A percentile compares a stretch with the other conserved stretches of the same genome.
Evolutionary conservation across 1,284 basidiomycete genomes (phyloP).

Genomic region (Ceratobasidium sp.): DNA sequence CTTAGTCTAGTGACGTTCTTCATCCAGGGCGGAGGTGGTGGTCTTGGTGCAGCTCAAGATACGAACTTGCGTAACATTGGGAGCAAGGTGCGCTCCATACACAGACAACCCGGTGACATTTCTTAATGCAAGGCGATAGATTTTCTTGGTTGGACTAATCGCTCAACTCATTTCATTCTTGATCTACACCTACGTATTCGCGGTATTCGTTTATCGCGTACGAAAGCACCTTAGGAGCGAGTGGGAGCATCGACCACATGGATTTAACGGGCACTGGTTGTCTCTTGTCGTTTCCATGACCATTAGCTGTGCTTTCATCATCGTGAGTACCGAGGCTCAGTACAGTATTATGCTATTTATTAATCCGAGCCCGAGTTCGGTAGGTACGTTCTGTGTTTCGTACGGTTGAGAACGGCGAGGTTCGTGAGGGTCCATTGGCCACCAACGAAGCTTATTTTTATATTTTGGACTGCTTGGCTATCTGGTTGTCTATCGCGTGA

Average conservation of each 20-base stretch:
- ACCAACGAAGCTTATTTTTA: constrained; percentile 71
- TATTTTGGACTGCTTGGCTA: constrained; percentile 67
- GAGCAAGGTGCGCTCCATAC: too few species aligned
- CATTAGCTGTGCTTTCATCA: constrained; percentile 68
- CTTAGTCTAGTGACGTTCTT: too few species aligned
- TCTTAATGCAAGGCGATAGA: too few species aligned
- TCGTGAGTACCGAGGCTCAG: constrained; percentile 53
- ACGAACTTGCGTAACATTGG: too few species aligned
- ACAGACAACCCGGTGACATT: too few species aligned
- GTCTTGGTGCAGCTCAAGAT: too few species aligned
- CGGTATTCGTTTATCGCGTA: constrained; percentile 64
- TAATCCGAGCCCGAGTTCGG: too few species aligned
- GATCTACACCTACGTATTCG: constrained; percentile 63
- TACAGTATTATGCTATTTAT: neutral
- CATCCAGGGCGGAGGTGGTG: too few species aligned
- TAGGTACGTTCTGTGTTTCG: constrained; percentile 73
- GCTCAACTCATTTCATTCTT: constrained; percentile 71
- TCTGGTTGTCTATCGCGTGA: constrained; percentile 61
- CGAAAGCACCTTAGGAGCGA: constrained; percentile 46
- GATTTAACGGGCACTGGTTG: constrained; percentile 66
- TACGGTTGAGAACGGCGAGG: constrained; percentile 69
- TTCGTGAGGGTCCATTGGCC: constrained; percentile 64
- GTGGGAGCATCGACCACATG: constrained; percentile 19
- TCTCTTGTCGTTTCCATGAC: constrained; percentile 61
- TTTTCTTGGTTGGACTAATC: constrained; percentile 68